Percentiles rank a stretch among this genome's conserved stretches.
Evolutionary conservation across 2,329 filamentous ascomycete genomes (phyloP).

Genomic region (Penicillium vulpinum): DNA sequence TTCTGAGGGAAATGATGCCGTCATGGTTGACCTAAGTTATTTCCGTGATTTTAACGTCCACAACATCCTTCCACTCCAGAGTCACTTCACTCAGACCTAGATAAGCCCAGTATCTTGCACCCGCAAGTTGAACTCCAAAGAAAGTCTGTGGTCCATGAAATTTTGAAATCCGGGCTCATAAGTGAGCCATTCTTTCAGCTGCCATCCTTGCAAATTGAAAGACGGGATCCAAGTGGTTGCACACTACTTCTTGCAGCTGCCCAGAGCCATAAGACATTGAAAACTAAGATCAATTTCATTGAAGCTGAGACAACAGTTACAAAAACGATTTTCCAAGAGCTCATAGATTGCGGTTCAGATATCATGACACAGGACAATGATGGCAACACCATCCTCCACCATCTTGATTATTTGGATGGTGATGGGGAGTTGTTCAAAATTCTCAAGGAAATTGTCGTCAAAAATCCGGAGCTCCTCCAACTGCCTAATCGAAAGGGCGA

Average conservation of each 20-base stretch:
- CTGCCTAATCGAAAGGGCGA: slow-evolving; percentile 6
- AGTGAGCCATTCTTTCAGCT: slow-evolving; percentile 9
- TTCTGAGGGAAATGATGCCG: background rate
- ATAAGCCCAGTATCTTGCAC: background rate
- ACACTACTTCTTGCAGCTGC: slow-evolving; percentile 7
- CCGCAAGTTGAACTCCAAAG: background rate
- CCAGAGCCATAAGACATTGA: background rate
- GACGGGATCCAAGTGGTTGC: slow-evolving; percentile 5
- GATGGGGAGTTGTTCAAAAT: slow-evolving; percentile 4
- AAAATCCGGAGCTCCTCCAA: background rate
- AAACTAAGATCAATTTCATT: background rate
- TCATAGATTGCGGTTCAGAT: slow-evolving; percentile 19
- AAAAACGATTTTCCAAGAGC: slow-evolving; percentile 1
- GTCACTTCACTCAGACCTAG: background rate
- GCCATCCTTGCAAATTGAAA: slow-evolving; percentile 8
- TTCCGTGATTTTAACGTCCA: background rate
- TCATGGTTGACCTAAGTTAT: background rate
- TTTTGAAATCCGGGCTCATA: background rate
- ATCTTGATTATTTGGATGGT: background rate
- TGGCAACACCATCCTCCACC: slow-evolving; percentile 7
- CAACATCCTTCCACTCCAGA: background rate
- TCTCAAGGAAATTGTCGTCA: background rate
- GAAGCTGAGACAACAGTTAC: background rate
- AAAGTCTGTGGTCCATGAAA: slow-evolving; percentile 8
- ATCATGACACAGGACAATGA: slow-evolving; percentile 13